These are phyloP conservation scores for Paramecium pentaurelia DNA, from an alignment of 73 alveolate genomes.

Conservation along the genomic window DNA sequence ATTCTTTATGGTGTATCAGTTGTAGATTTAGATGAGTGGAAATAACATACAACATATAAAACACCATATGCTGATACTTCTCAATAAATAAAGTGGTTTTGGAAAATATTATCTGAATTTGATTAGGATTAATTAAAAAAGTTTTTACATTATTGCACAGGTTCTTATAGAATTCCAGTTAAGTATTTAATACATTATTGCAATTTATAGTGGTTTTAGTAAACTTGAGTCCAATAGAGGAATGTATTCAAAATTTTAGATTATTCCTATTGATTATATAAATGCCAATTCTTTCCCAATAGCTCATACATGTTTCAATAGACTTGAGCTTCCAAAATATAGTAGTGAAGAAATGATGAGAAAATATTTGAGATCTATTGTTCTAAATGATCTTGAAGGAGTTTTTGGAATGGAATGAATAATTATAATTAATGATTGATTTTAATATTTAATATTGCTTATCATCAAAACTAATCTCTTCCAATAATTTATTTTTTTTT, in stretches of 20 bases:
- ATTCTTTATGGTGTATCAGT: conserved; percentile 86
- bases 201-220: conserved; percentile 63
- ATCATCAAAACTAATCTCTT: too few species aligned
- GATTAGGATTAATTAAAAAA: conserved; percentile 81
- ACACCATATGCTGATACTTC: conserved; percentile 70
- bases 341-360: conserved; percentile 49
- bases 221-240: conserved; percentile 89
- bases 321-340: conserved; percentile 90
- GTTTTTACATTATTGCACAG: conserved; percentile 91
- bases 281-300: conserved; percentile 79
- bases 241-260: conserved; percentile 80
- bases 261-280: conserved; percentile 71
- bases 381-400: conserved; percentile 59
- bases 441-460: too few species aligned
- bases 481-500: too few species aligned
- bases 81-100: conserved; percentile 75
- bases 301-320: conserved; percentile 96
- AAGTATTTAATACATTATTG: background rate
- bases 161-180: conserved; percentile 91
- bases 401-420: conserved; percentile 63
- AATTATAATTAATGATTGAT: background rate
- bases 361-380: conserved; percentile 50
- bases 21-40: conserved; percentile 92
- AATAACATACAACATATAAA: conserved; percentile 77
- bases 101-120: conserved; percentile 80